Evolutionary conservation across 495 filamentous ascomycete genomes (phyloP).

Genomic region (Usnea hakonensis): DNA sequence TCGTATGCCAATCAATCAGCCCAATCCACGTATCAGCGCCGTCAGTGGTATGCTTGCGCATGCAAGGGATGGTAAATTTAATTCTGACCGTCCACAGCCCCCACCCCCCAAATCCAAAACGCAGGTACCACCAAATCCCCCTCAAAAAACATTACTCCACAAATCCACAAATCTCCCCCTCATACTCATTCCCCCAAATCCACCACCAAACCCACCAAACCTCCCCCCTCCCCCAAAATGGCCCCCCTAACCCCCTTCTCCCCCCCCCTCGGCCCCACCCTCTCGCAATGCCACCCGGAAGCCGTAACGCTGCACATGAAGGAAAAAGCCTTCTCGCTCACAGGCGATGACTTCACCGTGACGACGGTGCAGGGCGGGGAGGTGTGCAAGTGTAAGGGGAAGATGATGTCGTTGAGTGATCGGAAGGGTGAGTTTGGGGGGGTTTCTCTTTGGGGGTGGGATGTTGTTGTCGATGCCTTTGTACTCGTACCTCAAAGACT

Average conservation of each 20-base stretch:
- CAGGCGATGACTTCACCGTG: conserved; percentile 20
- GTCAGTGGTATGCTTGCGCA: no score
- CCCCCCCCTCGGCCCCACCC: conserved; percentile 8
- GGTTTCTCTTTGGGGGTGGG: no score
- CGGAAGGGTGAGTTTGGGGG: conserved; percentile 17
- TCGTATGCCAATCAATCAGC: no score
- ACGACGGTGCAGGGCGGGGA: conserved; percentile 11
- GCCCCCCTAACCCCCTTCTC: conserved; percentile 13
- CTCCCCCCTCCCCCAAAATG: not conserved
- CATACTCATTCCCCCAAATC: no score
- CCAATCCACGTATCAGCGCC: no score
- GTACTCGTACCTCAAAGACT: not conserved
- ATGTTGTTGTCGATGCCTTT: not conserved
- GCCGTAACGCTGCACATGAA: conserved; percentile 22
- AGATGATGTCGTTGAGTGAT: conserved; percentile 11
- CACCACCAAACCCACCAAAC: no score
- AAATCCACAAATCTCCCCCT: no score
- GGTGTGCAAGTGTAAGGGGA: conserved; percentile 21
- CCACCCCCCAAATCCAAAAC: no score
- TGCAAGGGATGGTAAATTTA: no score
- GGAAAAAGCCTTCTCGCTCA: conserved; percentile 18
- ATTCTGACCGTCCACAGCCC: no score
- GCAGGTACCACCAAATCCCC: no score
- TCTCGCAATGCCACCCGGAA: conserved; percentile 14
- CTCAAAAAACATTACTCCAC: no score